Evolutionary conservation across 2,329 filamentous ascomycete genomes (phyloP), one percentile per base, ranked within the genome.

Genomic region (Claviceps quebecensis): DNA sequence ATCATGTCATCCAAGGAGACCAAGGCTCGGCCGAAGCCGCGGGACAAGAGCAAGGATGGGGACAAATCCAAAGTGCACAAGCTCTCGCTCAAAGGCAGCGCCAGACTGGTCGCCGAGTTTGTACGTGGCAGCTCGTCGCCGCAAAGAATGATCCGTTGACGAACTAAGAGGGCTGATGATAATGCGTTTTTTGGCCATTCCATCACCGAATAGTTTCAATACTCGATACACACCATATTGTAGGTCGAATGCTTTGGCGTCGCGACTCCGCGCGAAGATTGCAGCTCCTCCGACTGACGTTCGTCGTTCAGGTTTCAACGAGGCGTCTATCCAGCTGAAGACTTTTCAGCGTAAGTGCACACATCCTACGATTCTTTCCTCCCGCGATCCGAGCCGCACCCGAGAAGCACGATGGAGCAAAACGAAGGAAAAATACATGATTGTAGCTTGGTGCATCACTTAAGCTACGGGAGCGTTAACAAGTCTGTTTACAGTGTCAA

Each of bases 181-280:
- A 17, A 11, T 22, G 39, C n/a, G 22, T 17, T 26, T 26, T 46
- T 39, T 34, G 29, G n/a, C 29, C 17, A 3, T 16, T 51, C 43
- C 40, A 41, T n/a, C 17, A 13, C 26, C 26, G 29, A 16, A 7
- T 61, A 86, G 80, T 98, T 98, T 65, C 89, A 98, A 75, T 98
- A 95, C 69, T 96, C 88, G 1, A 96, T 97, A 65, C 93, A 98
- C 64, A 94, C 90, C 0, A 97, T 98, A 53, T 75, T 98, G 81
- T 93, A 76, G 61, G 80, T 5, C 1, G 40, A 11, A 29, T 6
- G 2, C 5, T 17, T 34, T 19, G 23, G 7, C 29, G 9, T 36
- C 11, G 19, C 26, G 29, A 19, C 26, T 26, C 23, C 23, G 5
- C 0, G 11, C 7, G 11, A 23, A 11, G 11, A 4, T 14, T 5